Base-by-base conservation (phyloP, 2,329 filamentous ascomycete genomes). In the Fusarium transvaalense region DNA sequence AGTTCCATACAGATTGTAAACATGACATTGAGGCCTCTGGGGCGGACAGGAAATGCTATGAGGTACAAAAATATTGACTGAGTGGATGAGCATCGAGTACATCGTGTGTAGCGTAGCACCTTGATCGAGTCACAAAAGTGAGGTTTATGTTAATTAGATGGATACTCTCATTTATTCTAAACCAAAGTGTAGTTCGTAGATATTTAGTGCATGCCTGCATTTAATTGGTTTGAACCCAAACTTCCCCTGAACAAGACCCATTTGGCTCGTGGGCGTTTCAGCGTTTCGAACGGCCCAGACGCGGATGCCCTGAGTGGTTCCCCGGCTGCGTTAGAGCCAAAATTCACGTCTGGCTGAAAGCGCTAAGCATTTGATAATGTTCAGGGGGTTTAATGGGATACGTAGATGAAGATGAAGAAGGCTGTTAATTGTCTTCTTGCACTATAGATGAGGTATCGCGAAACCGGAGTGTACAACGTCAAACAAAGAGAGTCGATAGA, bases 341-440 rank as follows among this genome's bases (percentile, higher is more conserved):
- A 61, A 38, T 46, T 56, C 53, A 68, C 51, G 37, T 21, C 46
- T 42, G 68, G 39, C 45, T 61, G 55, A 55, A 60, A 69, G 43
- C 62, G 50, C 66, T 69, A 67, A 64, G 58, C 52, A 63, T 58
- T 42, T 39, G 38, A 56, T 32, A 50, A 38, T 50, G 53, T 57
- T 43, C 66, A 69, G 62, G 66, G 66, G 61, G 39, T 69, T 69
- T 69, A 69, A 69, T 69, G 66, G 66, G 56, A 53, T 52, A 31
- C 43, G 14, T 23, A 15, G 47, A 51, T 29, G n/a, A 38, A 15
- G 47, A 51, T 29, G n/a, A 38, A 27, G 23, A 50, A 50, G 17
- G 42, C 21, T 54, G 38, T 41, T 34, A 19, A 32, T 59, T 15
- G 25, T 42, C 23, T 17, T 42, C 19, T 41, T 21, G 25, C 19